A percentile compares a stretch with the other conserved stretches of the same genome.
These are phyloP conservation scores for Fusarium udum DNA, from an alignment of 2,329 filamentous ascomycete species.

Conservation along the genomic window DNA sequence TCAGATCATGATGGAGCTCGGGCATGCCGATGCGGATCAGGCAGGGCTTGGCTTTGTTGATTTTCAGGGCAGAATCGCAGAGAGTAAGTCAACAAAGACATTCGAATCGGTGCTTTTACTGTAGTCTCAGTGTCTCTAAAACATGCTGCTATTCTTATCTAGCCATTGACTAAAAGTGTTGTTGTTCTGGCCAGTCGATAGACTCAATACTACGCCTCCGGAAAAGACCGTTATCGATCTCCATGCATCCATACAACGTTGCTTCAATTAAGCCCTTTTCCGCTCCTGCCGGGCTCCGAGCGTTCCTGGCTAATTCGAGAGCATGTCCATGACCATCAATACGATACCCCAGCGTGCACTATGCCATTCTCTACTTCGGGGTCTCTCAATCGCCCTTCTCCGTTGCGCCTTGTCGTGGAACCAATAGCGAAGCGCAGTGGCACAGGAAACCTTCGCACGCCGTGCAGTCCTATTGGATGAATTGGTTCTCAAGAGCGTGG, in stretches of 20 bases:
- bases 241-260: slow-evolving; percentile 24
- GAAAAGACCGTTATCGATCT: slow-evolving; percentile 28
- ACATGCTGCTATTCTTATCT: neutral
- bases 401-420: neutral
- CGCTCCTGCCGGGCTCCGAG: slow-evolving; percentile 4
- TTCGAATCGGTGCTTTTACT: neutral
- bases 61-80: slow-evolving; percentile 4
- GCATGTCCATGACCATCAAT: neutral
- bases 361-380: neutral
- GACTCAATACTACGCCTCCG: slow-evolving; percentile 1
- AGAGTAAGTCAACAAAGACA: neutral
- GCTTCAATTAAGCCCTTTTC: neutral
- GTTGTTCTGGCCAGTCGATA: neutral
- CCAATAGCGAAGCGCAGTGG: slow-evolving; percentile 9
- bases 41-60: slow-evolving; percentile 29
- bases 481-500: neutral
- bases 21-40: slow-evolving; percentile 19
- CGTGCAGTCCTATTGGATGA: neutral
- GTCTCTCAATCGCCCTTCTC: slow-evolving; percentile 5
- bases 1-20: slow-evolving; percentile 28
- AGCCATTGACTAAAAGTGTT: neutral
- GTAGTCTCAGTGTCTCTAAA: neutral
- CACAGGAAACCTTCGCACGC: neutral
- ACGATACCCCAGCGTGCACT: neutral
- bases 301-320: slow-evolving; percentile 16